These are phyloP conservation scores for Gastrolobium bilobum DNA, from an alignment of 306 rosid species.

Conservation along the genomic window DNA sequence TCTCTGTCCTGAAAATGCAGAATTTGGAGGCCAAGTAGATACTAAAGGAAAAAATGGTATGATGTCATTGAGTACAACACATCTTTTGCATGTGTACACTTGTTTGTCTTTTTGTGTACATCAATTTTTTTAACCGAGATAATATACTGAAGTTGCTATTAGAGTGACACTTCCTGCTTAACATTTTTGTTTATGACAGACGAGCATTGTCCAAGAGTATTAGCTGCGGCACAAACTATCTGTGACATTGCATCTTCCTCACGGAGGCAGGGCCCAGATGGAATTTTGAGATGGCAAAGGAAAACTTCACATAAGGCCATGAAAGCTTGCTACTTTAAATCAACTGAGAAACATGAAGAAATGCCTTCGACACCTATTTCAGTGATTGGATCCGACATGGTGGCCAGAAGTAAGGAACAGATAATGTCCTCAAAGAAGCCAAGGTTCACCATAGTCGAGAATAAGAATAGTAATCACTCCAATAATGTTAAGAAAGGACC, in stretches of 20 bases:
- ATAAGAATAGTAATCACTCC: constrained; percentile 58
- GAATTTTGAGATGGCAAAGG: constrained; percentile 78
- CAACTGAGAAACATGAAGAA: constrained; percentile 69
- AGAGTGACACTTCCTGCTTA: constrained; percentile 26
- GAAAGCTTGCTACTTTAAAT: constrained; percentile 74
- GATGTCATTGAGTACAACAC: constrained; percentile 32
- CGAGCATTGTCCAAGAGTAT: constrained; percentile 64
- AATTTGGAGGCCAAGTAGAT: constrained; percentile 60
- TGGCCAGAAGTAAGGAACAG: constrained; percentile 59
- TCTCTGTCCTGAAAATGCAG: constrained; percentile 66
- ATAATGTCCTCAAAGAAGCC: constrained; percentile 74
- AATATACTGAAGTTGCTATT: constrained; percentile 30
- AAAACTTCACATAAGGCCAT: constrained; percentile 79
- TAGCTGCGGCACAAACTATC: constrained; percentile 81
- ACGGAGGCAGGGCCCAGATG: constrained; percentile 59
- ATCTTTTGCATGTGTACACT: constrained; percentile 37
- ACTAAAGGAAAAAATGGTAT: constrained; percentile 52
- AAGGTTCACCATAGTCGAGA: constrained; percentile 65
- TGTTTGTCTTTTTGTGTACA: constrained; percentile 35
- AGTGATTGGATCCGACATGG: constrained; percentile 54
- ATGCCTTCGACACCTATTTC: constrained; percentile 50
- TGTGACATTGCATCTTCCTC: constrained; percentile 70
- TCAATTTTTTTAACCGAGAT: not conserved
- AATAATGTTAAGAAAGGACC: constrained; percentile 61
- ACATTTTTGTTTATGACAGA: constrained; percentile 63